A percentile compares a stretch with the other conserved stretches of the same genome.
Evolutionary conservation across 805 yeast genomes (phyloP).

Genomic region (Wickerhamiella galacta): DNA sequence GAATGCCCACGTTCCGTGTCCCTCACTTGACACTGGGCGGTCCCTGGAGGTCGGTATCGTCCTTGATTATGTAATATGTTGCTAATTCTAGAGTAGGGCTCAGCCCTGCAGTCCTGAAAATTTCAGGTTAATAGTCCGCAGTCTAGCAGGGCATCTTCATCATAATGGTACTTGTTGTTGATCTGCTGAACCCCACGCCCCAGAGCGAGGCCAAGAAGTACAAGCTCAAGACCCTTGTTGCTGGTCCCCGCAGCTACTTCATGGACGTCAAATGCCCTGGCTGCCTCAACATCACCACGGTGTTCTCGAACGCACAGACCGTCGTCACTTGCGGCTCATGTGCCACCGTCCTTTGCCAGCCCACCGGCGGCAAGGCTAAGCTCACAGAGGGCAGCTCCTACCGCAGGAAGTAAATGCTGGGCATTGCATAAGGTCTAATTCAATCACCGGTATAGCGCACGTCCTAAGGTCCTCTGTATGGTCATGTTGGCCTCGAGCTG

Average conservation of each 20-base stretch:
- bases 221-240: constrained; percentile 95
- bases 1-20: too few relatives aligned
- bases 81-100: neutral
- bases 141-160: neutral
- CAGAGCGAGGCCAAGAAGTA: constrained; percentile 93
- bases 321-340: constrained; percentile 99
- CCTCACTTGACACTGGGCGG: too few relatives aligned
- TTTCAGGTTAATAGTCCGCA: neutral
- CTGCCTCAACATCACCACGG: constrained; percentile 97
- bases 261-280: constrained; percentile 99
- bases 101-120: neutral
- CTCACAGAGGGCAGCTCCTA: constrained; percentile 98
- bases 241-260: constrained; percentile 96
- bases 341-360: constrained; percentile 95
- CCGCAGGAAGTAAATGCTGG: constrained; percentile 75
- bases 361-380: constrained; percentile 99
- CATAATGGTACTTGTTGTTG: constrained; percentile 86
- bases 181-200: constrained; percentile 94
- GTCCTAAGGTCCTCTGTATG: too few relatives aligned
- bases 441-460: too few relatives aligned
- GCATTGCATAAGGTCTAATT: too few relatives aligned
- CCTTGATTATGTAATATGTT: too few relatives aligned
- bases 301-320: constrained; percentile 99
- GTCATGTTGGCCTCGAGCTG: too few relatives aligned
- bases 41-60: too few relatives aligned